Conservation (phyloP, 2,329 filamentous ascomycete genomes). For the Amauroascus niger region DNA sequence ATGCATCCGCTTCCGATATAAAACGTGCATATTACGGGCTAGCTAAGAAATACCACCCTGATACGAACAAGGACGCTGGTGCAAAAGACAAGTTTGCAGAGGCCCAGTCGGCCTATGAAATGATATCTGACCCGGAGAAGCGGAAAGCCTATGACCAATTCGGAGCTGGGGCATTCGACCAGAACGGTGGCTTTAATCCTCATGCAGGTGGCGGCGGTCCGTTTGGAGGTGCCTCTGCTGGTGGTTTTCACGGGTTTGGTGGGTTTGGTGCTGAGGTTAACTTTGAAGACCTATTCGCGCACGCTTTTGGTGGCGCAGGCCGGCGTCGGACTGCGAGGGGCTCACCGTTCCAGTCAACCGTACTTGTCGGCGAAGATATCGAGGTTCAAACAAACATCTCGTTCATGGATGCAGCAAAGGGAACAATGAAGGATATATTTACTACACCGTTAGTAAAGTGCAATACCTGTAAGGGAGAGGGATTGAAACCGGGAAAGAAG, state of each 20-base stretch:
- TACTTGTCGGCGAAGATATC: constrained; percentile 89
- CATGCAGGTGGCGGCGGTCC: constrained; percentile 47
- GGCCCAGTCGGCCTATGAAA: constrained; percentile 86
- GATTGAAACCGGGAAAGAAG: constrained; percentile 71
- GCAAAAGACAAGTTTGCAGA: constrained; percentile 94
- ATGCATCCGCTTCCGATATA: constrained; percentile 74
- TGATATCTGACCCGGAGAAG: constrained; percentile 87
- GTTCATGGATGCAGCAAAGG: constrained; percentile 94
- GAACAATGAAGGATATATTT: constrained; percentile 74
- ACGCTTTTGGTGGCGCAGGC: constrained; percentile 62
- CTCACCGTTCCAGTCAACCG: constrained; percentile 66
- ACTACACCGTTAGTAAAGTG: constrained; percentile 76
- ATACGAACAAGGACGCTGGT: constrained; percentile 90
- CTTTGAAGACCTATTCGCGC: constrained; percentile 86
- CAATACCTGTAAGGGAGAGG: constrained; percentile 70
- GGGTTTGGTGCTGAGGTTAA: constrained; percentile 79
- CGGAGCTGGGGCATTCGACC: constrained; percentile 65
- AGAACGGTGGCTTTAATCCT: constrained; percentile 66
- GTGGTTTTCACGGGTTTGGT: constrained; percentile 50
- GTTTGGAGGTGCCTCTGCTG: constrained; percentile 48
- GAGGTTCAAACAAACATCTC: constrained; percentile 87
- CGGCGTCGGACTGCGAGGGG: constrained; percentile 46
- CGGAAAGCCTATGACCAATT: constrained; percentile 85
- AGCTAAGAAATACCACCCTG: constrained; percentile 94
- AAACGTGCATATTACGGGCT: constrained; percentile 98